These are phyloP conservation scores for Aegilops sharonensis DNA, from an alignment of 176 grass and related monocot genomes.

Conservation along the genomic window DNA sequence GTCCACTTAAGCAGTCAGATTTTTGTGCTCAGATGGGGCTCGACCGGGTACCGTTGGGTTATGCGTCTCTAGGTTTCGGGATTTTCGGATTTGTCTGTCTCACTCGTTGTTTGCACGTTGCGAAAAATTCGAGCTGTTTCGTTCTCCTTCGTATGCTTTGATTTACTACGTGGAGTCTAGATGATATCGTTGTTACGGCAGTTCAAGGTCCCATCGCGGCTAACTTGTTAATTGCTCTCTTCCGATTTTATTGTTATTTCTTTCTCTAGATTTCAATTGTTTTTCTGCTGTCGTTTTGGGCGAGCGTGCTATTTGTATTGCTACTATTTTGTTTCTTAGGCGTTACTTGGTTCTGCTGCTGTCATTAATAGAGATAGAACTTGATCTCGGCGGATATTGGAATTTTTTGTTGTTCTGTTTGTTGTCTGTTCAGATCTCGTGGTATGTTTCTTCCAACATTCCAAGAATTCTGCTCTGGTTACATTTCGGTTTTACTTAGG, in stretches of 20 bases:
- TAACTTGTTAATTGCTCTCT: neutral
- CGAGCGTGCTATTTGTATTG: neutral
- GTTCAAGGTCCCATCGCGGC: neutral
- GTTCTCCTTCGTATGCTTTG: neutral
- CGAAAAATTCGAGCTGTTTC: neutral
- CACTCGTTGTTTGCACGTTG: neutral
- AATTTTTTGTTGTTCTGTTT: neutral
- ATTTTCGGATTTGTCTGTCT: neutral
- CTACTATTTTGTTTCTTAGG: neutral
- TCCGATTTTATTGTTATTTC: neutral
- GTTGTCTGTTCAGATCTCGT: neutral
- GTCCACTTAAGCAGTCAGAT: neutral
- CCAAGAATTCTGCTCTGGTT: neutral
- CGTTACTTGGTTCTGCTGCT: neutral
- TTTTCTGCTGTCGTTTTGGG: neutral
- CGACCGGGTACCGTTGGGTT: neutral
- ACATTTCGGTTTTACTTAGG: neutral
- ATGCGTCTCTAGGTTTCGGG: constrained; percentile 21
- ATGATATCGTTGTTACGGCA: neutral
- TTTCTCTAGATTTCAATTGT: neutral
- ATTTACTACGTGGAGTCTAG: neutral
- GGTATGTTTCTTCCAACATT: neutral
- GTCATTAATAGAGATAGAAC: neutral
- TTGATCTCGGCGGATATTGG: neutral
- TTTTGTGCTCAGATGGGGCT: neutral